Evolutionary conservation across 2,329 filamentous ascomycete species (phyloP).

Genomic region (Escovopsis sp.): DNA sequence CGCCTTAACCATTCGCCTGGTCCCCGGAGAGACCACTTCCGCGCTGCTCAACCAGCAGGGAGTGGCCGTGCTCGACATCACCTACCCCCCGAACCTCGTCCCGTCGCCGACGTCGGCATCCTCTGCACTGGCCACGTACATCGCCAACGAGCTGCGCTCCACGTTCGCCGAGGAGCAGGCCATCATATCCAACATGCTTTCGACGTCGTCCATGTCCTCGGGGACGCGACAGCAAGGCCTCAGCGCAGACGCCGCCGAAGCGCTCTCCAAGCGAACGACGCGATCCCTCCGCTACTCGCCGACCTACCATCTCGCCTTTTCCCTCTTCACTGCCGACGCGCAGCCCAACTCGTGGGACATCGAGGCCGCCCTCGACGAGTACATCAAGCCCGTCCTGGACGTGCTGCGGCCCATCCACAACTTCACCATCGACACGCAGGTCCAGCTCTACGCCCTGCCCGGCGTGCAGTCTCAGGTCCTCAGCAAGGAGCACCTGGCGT

Average conservation of each 20-base stretch:
- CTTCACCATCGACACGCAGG: conserved; percentile 91
- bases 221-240: conserved; percentile 31
- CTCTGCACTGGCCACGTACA: conserved; percentile 59
- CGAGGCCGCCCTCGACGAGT: conserved; percentile 62
- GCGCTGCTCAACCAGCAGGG: conserved; percentile 51
- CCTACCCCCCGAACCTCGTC: conserved; percentile 55
- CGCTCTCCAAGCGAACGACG: conserved; percentile 56
- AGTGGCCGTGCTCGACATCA: conserved; percentile 57
- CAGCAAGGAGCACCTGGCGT: conserved; percentile 73
- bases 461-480: conserved; percentile 51
- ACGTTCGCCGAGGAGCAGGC: conserved; percentile 82
- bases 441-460: conserved; percentile 77
- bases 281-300: conserved; percentile 81
- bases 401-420: conserved; percentile 75
- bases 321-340: conserved; percentile 70
- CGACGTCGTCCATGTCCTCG: conserved; percentile 38
- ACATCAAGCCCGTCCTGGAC: conserved; percentile 68
- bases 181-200: conserved; percentile 62
- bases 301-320: conserved; percentile 92
- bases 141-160: conserved; percentile 62
- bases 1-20: conserved; percentile 57
- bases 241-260: conserved; percentile 36
- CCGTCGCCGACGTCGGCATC: conserved; percentile 53
- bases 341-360: conserved; percentile 84
- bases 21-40: conserved; percentile 45